Conservation (phyloP, 2,329 filamentous ascomycete species). For the Botrytis aclada region DNA sequence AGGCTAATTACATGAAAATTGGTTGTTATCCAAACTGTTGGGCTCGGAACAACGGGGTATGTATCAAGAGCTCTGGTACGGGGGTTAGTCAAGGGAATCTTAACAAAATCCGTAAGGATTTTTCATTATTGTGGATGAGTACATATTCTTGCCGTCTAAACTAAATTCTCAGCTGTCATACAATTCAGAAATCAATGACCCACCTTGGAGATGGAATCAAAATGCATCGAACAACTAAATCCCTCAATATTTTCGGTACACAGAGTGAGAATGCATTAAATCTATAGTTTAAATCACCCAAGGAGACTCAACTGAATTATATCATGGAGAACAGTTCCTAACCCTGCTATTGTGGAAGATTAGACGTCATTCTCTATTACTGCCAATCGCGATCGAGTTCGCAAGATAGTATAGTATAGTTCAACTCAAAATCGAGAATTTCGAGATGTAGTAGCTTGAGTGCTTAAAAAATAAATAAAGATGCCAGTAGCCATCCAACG, state of each 20-base stretch:
- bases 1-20: not conserved
- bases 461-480: too few relatives aligned
- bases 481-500: too few relatives aligned
- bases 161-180: too few relatives aligned
- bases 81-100: rapidly evolving
- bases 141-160: not conserved
- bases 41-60: not conserved
- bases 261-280: not conserved
- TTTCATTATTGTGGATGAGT: not conserved
- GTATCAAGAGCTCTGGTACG: not conserved
- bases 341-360: not conserved
- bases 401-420: not conserved
- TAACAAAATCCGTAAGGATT: too few relatives aligned
- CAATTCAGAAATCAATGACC: too few relatives aligned
- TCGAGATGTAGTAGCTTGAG: not conserved
- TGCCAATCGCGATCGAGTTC: not conserved
- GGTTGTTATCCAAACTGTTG: rapidly evolving
- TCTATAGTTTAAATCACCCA: too few relatives aligned
- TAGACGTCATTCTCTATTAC: not conserved
- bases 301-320: not conserved
- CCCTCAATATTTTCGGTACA: not conserved
- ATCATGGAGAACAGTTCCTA: not conserved
- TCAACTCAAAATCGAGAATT: rapidly evolving
- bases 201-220: not conserved
- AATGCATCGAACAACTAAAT: too few relatives aligned